Evolutionary conservation across 305 asterid species (phyloP).

Genomic region (Vinca major): DNA sequence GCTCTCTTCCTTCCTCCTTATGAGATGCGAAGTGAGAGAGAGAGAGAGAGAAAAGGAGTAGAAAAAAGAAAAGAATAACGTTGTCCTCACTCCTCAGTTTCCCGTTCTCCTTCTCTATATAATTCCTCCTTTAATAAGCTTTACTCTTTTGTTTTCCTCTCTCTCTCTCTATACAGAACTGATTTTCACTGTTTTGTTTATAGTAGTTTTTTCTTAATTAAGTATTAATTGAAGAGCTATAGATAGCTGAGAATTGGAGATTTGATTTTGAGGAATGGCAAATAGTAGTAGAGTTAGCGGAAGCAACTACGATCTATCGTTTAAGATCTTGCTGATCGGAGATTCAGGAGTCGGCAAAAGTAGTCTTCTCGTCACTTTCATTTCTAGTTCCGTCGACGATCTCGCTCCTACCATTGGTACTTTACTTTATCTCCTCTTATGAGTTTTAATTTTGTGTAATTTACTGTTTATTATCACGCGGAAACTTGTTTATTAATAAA

Average conservation of each 20-base stretch:
- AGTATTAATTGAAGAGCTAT: background rate
- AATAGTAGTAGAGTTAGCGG: conserved; percentile 4
- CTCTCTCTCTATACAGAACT: conserved; percentile 4
- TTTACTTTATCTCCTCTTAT: background rate
- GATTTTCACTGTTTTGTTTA: conserved; percentile 2
- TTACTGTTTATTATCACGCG: background rate
- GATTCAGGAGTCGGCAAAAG: conserved; percentile 39
- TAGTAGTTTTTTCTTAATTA: too few species aligned
- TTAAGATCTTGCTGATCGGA: conserved; percentile 36
- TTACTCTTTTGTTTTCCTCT: background rate
- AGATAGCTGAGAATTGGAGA: background rate
- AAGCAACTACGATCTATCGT: conserved; percentile 27
- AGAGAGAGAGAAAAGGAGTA: background rate
- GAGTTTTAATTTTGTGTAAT: background rate
- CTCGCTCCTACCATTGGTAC: conserved; percentile 27
- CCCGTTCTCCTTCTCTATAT: conserved; percentile 9
- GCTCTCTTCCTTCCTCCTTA: background rate
- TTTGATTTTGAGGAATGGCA: conserved; percentile 13
- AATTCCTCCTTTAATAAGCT: conserved; percentile 2
- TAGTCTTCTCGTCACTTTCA: conserved; percentile 32
- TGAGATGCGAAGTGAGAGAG: background rate
- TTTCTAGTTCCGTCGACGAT: conserved; percentile 25
- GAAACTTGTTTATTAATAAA: too few species aligned
- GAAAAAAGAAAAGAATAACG: conserved; percentile 20
- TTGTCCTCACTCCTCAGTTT: conserved; percentile 15